Evolutionary conservation across 805 yeast species (phyloP).

Genomic region (Hyphopichia homilentoma): DNA sequence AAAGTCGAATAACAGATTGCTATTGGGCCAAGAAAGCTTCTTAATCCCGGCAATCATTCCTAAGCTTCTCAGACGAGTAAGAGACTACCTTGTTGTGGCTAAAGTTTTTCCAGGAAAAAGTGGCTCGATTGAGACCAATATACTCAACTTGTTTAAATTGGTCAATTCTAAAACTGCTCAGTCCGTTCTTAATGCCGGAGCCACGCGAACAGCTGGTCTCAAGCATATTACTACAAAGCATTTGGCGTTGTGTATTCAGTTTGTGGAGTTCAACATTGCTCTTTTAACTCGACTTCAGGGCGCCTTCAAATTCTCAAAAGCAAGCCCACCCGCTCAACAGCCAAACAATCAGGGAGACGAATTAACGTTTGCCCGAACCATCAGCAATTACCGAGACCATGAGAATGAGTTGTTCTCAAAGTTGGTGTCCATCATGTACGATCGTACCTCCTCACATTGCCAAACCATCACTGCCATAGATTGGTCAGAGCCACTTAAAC

Average conservation of each 20-base stretch:
- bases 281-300: conserved; percentile 31
- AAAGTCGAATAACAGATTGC: conserved; percentile 5
- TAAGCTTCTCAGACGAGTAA: conserved; percentile 26
- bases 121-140: conserved; percentile 36
- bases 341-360: conserved; percentile 18
- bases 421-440: conserved; percentile 67
- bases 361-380: conserved; percentile 25
- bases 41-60: conserved; percentile 27
- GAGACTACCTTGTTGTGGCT: conserved; percentile 54
- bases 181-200: conserved; percentile 70
- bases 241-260: conserved; percentile 62
- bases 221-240: conserved; percentile 73
- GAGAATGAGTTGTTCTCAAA: conserved; percentile 60
- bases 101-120: conserved; percentile 50
- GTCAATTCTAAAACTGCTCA: conserved; percentile 54
- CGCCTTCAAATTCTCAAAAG: conserved; percentile 8
- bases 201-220: conserved; percentile 69
- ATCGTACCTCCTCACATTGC: conserved; percentile 53
- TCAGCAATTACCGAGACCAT: conserved; percentile 51
- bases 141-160: conserved; percentile 41
- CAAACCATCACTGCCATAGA: conserved; percentile 43
- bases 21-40: conserved; percentile 18
- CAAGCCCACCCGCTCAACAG: conserved; percentile 1
- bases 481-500: conserved; percentile 45
- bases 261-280: conserved; percentile 44